Conservation (phyloP, 2,329 filamentous ascomycete species). For the Kalmusia sp. region DNA sequence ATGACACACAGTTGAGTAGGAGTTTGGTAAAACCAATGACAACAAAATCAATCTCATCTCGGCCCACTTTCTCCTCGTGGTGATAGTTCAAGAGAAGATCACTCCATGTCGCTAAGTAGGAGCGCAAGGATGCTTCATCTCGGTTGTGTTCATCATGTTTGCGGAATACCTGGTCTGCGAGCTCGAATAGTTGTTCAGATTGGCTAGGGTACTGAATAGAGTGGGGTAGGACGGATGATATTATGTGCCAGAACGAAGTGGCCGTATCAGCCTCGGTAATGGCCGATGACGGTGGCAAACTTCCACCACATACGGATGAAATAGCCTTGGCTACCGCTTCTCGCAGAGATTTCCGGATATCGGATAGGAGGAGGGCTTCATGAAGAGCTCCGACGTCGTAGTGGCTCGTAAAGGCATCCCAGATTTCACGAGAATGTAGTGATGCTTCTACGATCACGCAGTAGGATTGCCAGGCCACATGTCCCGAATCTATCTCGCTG, state of each 20-base stretch:
- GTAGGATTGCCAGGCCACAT: slow-evolving; percentile 33
- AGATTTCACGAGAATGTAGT: slow-evolving; percentile 41
- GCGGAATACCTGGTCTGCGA: slow-evolving; percentile 46
- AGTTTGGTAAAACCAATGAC: slow-evolving; percentile 51
- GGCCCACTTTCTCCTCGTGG: slow-evolving; percentile 44
- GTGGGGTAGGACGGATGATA: slow-evolving; percentile 39
- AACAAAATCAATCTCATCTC: slow-evolving; percentile 43
- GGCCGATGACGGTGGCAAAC: slow-evolving; percentile 41
- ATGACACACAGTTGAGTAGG: slow-evolving; percentile 46
- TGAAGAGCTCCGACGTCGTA: slow-evolving; percentile 35
- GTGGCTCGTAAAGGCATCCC: slow-evolving; percentile 40
- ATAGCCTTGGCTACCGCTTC: slow-evolving; percentile 37
- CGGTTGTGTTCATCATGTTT: slow-evolving; percentile 41
- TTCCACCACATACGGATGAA: slow-evolving; percentile 43
- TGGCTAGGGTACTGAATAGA: slow-evolving; percentile 29
- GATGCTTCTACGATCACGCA: slow-evolving; percentile 45
- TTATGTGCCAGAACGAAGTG: slow-evolving; percentile 41
- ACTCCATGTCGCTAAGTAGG: slow-evolving; percentile 40
- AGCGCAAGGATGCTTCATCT: slow-evolving; percentile 38
- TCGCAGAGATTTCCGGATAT: slow-evolving; percentile 30
- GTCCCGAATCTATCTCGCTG: slow-evolving; percentile 18
- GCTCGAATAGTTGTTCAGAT: slow-evolving; percentile 42
- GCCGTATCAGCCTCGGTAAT: slow-evolving; percentile 38
- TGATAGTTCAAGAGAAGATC: slow-evolving; percentile 39
- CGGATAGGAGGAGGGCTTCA: slow-evolving; percentile 35